Evolutionary conservation across 2,329 filamentous ascomycete species (phyloP).

Genomic region (Amylocarpus encephaloides): DNA sequence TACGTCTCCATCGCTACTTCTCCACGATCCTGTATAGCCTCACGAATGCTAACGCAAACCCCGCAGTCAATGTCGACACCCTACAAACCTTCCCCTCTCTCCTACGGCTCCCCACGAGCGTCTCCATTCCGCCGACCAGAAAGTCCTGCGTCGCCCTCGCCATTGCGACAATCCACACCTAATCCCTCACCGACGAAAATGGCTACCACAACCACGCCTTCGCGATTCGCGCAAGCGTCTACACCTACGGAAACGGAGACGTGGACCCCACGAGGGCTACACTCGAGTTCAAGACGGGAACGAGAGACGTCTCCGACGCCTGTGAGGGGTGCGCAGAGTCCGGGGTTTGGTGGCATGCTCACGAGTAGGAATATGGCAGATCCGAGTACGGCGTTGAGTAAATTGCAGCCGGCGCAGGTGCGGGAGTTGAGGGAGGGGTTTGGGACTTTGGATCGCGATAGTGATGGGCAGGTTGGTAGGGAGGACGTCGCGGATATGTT

Average conservation of each 20-base stretch:
- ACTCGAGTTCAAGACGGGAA: slow-evolving; percentile 25
- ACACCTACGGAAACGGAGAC: slow-evolving; percentile 35
- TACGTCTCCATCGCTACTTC: slow-evolving; percentile 18
- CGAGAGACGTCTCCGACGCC: slow-evolving; percentile 29
- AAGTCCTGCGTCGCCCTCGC: slow-evolving; percentile 59
- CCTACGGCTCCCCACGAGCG: slow-evolving; percentile 64
- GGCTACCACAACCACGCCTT: slow-evolving; percentile 42
- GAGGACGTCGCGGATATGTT: slow-evolving; percentile 87
- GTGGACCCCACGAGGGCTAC: slow-evolving; percentile 30
- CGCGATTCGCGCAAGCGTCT: slow-evolving; percentile 33
- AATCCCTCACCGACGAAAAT: slow-evolving; percentile 49
- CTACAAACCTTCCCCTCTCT: slow-evolving; percentile 66
- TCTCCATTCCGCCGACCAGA: slow-evolving; percentile 59
- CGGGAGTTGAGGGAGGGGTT: slow-evolving; percentile 88
- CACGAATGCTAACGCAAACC: background rate
- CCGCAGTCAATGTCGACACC: slow-evolving; percentile 33
- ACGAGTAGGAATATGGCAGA: slow-evolving; percentile 16
- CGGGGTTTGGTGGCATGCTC: slow-evolving; percentile 27
- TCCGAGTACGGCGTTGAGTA: slow-evolving; percentile 52
- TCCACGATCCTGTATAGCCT: slow-evolving; percentile 8
- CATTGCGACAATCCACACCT: slow-evolving; percentile 54
- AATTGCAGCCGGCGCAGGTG: slow-evolving; percentile 74
- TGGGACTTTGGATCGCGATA: slow-evolving; percentile 84
- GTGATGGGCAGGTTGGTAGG: slow-evolving; percentile 73
- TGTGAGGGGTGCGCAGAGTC: slow-evolving; percentile 18